A percentile compares a stretch with the other conserved stretches of the same genome.
Conservation (phyloP, 345 rosid genomes). For the Diplotaxis tenuifolia region DNA sequence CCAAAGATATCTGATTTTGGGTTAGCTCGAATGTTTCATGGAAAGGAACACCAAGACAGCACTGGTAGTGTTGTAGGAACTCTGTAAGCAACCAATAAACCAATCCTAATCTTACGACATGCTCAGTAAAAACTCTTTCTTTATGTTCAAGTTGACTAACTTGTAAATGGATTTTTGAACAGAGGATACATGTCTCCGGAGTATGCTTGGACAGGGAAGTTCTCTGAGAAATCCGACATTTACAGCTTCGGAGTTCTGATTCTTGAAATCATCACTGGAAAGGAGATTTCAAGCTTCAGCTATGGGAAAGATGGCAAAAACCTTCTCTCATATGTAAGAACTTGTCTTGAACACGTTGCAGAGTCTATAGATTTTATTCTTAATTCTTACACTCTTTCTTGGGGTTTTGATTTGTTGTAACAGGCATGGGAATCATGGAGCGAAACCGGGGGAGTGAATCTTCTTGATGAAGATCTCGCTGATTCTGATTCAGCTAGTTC, state of each 20-base stretch:
- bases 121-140: neutral
- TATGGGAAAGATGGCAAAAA: slow-evolving; percentile 31
- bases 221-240: slow-evolving; percentile 50
- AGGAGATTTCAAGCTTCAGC: slow-evolving; percentile 34
- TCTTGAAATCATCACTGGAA: slow-evolving; percentile 32
- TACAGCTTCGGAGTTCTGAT: slow-evolving; percentile 53
- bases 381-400: neutral
- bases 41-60: slow-evolving; percentile 25
- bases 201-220: slow-evolving; percentile 48
- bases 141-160: neutral
- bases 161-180: neutral
- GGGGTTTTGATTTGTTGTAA: neutral
- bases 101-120: neutral
- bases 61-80: slow-evolving; percentile 34
- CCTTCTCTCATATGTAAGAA: slow-evolving; percentile 34
- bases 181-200: slow-evolving; percentile 54
- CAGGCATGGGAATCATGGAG: slow-evolving; percentile 40
- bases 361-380: neutral
- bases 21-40: slow-evolving; percentile 30
- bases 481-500: slow-evolving; percentile 7
- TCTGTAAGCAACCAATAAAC: slow-evolving; percentile 31
- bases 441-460: slow-evolving; percentile 18
- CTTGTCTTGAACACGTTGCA: neutral
- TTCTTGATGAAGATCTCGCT: slow-evolving; percentile 29
- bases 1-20: slow-evolving; percentile 37